Evolutionary conservation across 441 rosid species (phyloP).

Genomic region (Adansonia rubrostipa): DNA sequence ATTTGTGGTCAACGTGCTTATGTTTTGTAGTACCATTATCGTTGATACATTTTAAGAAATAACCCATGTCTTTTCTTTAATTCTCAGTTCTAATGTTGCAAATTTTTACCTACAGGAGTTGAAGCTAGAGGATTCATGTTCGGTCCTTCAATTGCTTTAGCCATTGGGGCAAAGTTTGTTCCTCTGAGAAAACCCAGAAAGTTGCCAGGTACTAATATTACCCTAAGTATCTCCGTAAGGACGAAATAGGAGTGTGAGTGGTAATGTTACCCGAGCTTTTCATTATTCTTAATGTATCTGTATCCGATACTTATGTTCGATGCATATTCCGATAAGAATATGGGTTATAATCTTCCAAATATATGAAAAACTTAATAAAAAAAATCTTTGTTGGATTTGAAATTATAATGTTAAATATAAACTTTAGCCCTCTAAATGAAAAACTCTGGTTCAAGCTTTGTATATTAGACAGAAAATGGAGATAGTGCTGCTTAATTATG

Average conservation of each 20-base stretch:
- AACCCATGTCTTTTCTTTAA: slow-evolving; percentile 4
- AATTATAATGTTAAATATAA: no score
- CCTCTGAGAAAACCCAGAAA: slow-evolving; percentile 90
- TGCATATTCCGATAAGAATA: no score
- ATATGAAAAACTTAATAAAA: no score
- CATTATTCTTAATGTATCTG: no score
- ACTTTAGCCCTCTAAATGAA: neutral
- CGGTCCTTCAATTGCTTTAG: slow-evolving; percentile 89
- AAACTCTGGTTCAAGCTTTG: no score
- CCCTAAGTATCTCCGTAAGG: neutral
- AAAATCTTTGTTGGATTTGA: no score
- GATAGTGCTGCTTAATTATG: neutral
- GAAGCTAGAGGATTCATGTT: slow-evolving; percentile 98
- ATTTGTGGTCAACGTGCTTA: neutral
- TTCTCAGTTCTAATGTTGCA: neutral
- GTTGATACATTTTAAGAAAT: neutral
- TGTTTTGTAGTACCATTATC: neutral
- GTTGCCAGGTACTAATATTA: slow-evolving; percentile 63
- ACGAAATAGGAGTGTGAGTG: neutral
- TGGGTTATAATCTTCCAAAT: no score
- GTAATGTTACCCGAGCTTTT: no score
- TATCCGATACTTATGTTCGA: no score
- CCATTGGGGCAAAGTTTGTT: slow-evolving; percentile 93
- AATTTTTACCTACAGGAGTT: slow-evolving; percentile 50
- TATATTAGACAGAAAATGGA: neutral